phyloP scores from a whole-genome alignment of 2,329 filamentous ascomycete species.

The Pseudogymnoascus sp. region DNA sequence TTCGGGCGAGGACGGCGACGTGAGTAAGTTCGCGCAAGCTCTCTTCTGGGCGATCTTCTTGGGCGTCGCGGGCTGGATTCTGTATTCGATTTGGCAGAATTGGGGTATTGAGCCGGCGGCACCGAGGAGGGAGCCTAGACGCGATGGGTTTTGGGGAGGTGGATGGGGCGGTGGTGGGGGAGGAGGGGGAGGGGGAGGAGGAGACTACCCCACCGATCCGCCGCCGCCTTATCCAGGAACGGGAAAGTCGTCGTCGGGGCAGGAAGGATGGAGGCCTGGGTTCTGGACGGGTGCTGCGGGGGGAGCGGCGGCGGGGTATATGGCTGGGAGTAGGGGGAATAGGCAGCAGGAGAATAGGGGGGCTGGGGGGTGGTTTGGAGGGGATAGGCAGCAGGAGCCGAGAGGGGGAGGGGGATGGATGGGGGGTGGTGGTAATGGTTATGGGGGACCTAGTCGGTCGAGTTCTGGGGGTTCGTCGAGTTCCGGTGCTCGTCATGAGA shows the following conservation, averaged over 20 bases:
- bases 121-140: slow-evolving; percentile 22
- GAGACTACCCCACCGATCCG: slow-evolving; percentile 20
- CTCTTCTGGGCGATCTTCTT: slow-evolving; percentile 57
- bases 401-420: slow-evolving; percentile 7
- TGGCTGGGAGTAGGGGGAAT: slow-evolving; percentile 44
- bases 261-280: slow-evolving; percentile 56
- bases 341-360: slow-evolving; percentile 26
- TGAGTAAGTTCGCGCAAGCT: slow-evolving; percentile 30
- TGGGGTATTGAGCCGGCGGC: slow-evolving; percentile 1
- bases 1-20: slow-evolving; percentile 19
- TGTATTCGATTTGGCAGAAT: slow-evolving; percentile 42
- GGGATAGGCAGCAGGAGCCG: slow-evolving; percentile 13
- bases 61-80: slow-evolving; percentile 50
- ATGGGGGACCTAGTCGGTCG: slow-evolving; percentile 26
- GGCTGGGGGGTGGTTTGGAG: slow-evolving; percentile 17
- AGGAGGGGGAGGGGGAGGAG: slow-evolving; percentile 12
- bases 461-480: slow-evolving; percentile 38
- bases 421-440: slow-evolving; percentile 24
- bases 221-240: slow-evolving; percentile 26
- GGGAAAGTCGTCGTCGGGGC: slow-evolving; percentile 16
- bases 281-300: slow-evolving; percentile 64
- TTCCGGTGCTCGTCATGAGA: slow-evolving; percentile 39
- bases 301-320: slow-evolving; percentile 61
- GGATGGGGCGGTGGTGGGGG: slow-evolving; percentile 32
- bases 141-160: slow-evolving; percentile 33